phyloP scores from a whole-genome alignment of 225 moss, liverwort and hornwort species.

The Rhytidiadelphus loreus region DNA sequence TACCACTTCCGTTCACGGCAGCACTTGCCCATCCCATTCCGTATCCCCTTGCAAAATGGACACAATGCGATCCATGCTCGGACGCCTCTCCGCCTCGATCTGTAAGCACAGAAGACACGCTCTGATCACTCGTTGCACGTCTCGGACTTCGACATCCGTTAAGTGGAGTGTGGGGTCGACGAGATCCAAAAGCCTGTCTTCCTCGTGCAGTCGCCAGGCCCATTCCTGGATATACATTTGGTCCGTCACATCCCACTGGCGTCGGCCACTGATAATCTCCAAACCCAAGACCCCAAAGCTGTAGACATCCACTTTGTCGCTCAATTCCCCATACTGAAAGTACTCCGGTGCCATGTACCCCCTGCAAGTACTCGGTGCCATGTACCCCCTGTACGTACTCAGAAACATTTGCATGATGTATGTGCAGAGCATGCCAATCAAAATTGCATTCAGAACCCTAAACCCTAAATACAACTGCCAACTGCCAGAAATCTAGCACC shows the following conservation, averaged over 20 bases:
- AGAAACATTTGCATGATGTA: too few species aligned
- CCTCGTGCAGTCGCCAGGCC: too few species aligned
- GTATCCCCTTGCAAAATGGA: not conserved
- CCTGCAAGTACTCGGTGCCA: not conserved
- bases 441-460: not conserved
- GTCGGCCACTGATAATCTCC: not conserved
- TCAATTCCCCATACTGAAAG: not conserved
- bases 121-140: not conserved
- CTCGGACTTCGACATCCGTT: too few species aligned
- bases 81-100: not conserved
- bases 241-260: not conserved
- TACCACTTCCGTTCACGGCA: too few species aligned
- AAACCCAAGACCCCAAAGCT: conserved; percentile 1
- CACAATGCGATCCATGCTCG: not conserved
- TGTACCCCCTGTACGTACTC: too few species aligned
- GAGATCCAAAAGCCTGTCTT: too few species aligned
- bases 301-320: not conserved
- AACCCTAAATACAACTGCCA: not conserved
- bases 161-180: too few species aligned
- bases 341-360: not conserved
- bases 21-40: not conserved
- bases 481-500: too few species aligned
- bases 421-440: not conserved
- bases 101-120: not conserved
- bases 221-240: not conserved